Evolutionary conservation across 2,329 filamentous ascomycete species (phyloP).

Genomic region (Colletotrichum simmondsii): DNA sequence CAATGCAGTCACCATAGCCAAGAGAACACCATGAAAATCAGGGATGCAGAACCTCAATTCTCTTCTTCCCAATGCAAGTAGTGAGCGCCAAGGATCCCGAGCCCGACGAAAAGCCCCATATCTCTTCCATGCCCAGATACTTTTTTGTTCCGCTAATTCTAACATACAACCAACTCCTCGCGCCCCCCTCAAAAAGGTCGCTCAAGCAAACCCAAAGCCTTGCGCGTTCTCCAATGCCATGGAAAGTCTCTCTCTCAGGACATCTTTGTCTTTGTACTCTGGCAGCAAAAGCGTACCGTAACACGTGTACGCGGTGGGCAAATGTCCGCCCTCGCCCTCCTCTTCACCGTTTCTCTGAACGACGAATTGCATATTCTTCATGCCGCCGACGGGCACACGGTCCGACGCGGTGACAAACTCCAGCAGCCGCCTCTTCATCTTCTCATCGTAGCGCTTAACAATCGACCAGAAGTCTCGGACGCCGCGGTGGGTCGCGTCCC

Average conservation of each 20-base stretch:
- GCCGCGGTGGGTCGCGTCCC: slow-evolving; percentile 74
- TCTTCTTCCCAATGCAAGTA: not conserved
- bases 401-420: slow-evolving; percentile 97
- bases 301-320: slow-evolving; percentile 93
- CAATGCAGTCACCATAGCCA: not conserved
- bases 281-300: slow-evolving; percentile 90
- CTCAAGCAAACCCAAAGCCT: slow-evolving; percentile 85
- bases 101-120: not conserved
- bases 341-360: slow-evolving; percentile 81
- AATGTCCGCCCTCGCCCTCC: slow-evolving; percentile 59
- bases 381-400: slow-evolving; percentile 87
- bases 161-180: slow-evolving; percentile 6
- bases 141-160: not conserved
- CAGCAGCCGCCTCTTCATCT: slow-evolving; percentile 80
- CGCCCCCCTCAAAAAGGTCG: not conserved
- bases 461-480: slow-evolving; percentile 88
- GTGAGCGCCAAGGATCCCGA: not conserved
- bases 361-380: slow-evolving; percentile 84
- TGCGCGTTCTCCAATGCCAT: slow-evolving; percentile 89
- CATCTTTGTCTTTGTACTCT: slow-evolving; percentile 78
- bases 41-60: not conserved
- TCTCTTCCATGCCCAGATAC: not conserved
- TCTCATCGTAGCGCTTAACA: slow-evolving; percentile 73
- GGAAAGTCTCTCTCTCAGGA: slow-evolving; percentile 78
- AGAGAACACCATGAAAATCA: not conserved